phyloP scores from a whole-genome alignment of 805 yeast genomes.

The Tetrapisispora fleetii region DNA sequence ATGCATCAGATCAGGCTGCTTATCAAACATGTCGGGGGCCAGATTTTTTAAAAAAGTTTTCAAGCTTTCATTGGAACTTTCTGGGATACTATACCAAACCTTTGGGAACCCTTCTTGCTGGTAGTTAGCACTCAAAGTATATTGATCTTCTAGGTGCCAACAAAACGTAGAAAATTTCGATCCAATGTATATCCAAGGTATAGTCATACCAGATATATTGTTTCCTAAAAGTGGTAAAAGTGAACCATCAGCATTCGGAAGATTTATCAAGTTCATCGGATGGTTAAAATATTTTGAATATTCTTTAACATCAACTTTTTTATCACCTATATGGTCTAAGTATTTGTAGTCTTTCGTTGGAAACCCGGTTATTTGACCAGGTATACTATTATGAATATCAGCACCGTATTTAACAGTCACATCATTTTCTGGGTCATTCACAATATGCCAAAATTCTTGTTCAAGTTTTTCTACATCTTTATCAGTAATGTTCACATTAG shows the following conservation, averaged over 20 bases:
- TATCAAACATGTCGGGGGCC: constrained; percentile 74
- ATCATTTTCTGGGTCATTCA: constrained; percentile 28
- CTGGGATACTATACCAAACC: constrained; percentile 90
- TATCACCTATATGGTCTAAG: constrained; percentile 4
- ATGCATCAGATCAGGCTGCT: constrained; percentile 82
- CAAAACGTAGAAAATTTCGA: constrained; percentile 85
- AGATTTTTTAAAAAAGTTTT: constrained; percentile 49
- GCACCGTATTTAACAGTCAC: constrained; percentile 67
- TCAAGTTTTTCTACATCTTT: constrained; percentile 39
- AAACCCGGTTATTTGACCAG: constrained; percentile 67
- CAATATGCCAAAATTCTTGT: constrained; percentile 55
- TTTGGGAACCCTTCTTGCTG: constrained; percentile 86
- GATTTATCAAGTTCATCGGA: constrained; percentile 65
- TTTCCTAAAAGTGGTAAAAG: constrained; percentile 54
- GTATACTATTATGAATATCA: constrained; percentile 57
- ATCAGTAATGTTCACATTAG: background rate
- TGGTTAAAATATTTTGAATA: constrained; percentile 39
- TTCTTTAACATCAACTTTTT: constrained; percentile 8
- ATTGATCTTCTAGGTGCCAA: constrained; percentile 96
- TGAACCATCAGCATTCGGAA: constrained; percentile 65
- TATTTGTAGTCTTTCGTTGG: constrained; percentile 41
- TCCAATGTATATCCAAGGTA: constrained; percentile 92
- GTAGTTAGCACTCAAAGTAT: constrained; percentile 81
- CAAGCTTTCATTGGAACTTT: constrained; percentile 49
- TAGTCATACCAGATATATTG: constrained; percentile 83